Base-by-base conservation (phyloP, 1,284 basidiomycete species). In the Apiotrichum sp. region DNA sequence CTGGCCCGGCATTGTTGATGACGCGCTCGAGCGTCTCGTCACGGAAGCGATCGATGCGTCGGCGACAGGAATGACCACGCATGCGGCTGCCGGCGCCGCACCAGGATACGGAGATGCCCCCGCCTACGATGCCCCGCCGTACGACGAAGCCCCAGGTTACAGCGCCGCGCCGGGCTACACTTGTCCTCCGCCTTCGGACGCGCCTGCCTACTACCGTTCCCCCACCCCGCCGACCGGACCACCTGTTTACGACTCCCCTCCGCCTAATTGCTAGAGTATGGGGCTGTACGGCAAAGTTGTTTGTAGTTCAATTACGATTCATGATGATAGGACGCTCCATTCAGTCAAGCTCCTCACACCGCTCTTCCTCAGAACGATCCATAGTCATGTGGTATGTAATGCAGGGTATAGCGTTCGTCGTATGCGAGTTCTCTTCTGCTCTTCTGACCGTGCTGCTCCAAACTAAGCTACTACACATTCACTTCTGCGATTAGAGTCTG, bases 401-500 rank as follows among this genome's bases (percentile, higher is more conserved):
- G 56, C 52, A 50, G 52, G 56, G 52, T 57, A 57, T 57, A 14
- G 41, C 32, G 13, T 41, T 8, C n/a, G 22, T 45, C 31, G n/a
- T 38, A 13, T 38, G 40, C 40, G 36, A 41, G 40, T 6, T 16
- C 8, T 11, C 40, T 41, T 41, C 8, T 41, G 8, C 36, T 8
- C 36, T 38, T 38, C 36, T 38, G 36, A 13, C 13, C 8, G 36
- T 38, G 7, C 36, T 13, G 36, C 13, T 8, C 3, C 40, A 38
- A 38, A 38, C 40, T 41, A 6, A 13, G 40, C 14, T 8, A 16
- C 22, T 22, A 33, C 10, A 51, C 57, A 39, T 74, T 73, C 22
- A 67, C 65, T 14, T 54, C 56, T 1, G 62, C 64, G 10, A 79
- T 75, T 14, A 78, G 65, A 1, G 60, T 61, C 44, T 70, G 66